Evolutionary conservation across 345 rosid genomes (phyloP), one percentile per base, ranked within the genome.

Genomic region (Eucalyptus shirleyi): DNA sequence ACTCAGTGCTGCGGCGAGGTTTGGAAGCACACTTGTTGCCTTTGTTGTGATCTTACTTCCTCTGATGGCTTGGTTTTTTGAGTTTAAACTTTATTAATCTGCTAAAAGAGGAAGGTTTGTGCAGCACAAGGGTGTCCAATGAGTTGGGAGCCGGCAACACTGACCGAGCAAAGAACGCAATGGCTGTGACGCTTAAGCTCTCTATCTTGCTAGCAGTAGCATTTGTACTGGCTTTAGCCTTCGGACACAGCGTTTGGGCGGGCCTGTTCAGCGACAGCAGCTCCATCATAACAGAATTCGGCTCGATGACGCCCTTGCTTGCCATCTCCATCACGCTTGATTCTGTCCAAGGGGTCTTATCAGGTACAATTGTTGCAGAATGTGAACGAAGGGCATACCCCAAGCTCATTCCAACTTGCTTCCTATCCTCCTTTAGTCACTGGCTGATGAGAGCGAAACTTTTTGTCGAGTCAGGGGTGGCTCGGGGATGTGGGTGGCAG

Each of bases 1-100:
- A 23, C 94, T 98, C 19, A 94, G 98, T 89, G 97, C 98, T 60
- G 96, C 97, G 45, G 97, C 95, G 86, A 96, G 99, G 99, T 97
- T 77, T 87, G 96, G 47, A 47, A 44, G 47, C 83, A 23, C 85
- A 40, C 85, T 77, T 12, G 47, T 40, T 40, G 85, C 16, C 30
- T 2, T 21, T 40, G 14, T 77, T 77, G 85, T 40, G 24, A 23
- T 40, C 47, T 77, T 37, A 37, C 85, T 37, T 77, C 47, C 30
- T 77, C 85, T 42, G 85, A 77, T 77, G 47, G 88, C 53, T 67
- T 69, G 47, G 13, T 13, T 53, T 50, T 50, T 21, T 34, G 1
- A 5, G 21, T 51, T 55, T 13, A 50, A n/a, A 8, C 59, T 12
- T 50, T 32, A 86, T 26, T 47, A 30, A 49, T 60, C 59, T 51